phyloP scores from a whole-genome alignment of 176 grass and related monocot genomes.

The Oryza meyeriana region DNA sequence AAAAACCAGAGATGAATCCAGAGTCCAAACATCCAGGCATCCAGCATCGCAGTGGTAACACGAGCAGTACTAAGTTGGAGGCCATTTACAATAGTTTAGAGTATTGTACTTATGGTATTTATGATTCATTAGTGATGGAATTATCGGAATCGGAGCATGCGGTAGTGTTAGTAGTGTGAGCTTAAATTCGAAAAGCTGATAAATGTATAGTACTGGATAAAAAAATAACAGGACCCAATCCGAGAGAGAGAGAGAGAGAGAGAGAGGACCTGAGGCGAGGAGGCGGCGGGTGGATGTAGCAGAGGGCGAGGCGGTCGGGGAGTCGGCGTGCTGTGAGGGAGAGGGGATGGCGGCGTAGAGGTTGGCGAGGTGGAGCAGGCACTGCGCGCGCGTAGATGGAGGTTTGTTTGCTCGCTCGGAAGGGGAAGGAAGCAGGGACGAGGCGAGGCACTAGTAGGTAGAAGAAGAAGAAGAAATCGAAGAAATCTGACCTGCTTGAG shows the following conservation, averaged over 20 bases:
- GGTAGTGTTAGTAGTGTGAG: no score
- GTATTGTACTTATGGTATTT: no score
- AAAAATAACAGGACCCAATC: no score
- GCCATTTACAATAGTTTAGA: no score
- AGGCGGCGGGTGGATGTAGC: slow-evolving; percentile 57
- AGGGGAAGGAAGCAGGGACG: no score
- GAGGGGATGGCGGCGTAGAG: slow-evolving; percentile 56
- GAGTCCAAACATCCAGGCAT: neutral
- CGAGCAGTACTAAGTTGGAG: neutral
- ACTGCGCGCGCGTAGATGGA: slow-evolving; percentile 35
- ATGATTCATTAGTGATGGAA: no score
- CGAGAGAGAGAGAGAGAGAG: no score
- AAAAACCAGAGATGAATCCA: neutral
- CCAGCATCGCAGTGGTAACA: neutral
- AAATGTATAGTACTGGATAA: no score
- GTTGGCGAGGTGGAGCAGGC: slow-evolving; percentile 80
- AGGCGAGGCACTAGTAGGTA: neutral
- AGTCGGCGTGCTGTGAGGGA: slow-evolving; percentile 17
- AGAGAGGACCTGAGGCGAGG: slow-evolving; percentile 48
- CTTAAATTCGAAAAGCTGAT: no score
- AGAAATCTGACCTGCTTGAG: slow-evolving; percentile 63
- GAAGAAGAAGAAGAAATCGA: neutral
- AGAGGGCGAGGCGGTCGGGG: slow-evolving; percentile 67
- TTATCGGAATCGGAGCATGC: no score
- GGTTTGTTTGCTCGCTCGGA: no score